Evolutionary conservation across 495 filamentous ascomycete genomes (phyloP).

Genomic region (Pseudoneurospora amorphoporcata): DNA sequence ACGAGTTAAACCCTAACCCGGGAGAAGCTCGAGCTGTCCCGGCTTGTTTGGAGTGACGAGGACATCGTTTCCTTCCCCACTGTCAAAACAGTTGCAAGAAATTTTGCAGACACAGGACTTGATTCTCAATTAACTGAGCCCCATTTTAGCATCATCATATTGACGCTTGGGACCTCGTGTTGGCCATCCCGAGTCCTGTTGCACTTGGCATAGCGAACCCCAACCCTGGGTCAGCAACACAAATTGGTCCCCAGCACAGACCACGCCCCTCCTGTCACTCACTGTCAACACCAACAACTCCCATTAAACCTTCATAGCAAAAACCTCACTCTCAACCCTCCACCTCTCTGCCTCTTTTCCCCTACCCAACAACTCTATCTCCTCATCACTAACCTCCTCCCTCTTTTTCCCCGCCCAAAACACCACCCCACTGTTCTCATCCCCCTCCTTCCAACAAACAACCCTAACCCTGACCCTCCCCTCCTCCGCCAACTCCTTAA

Average conservation of each 20-base stretch:
- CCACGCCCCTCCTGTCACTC: not conserved
- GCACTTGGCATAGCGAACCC: not conserved
- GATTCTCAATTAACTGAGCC: not conserved
- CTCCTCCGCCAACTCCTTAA: not conserved
- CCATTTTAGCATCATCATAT: not conserved
- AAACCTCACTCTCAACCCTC: not conserved
- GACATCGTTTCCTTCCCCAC: not conserved
- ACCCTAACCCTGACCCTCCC: not conserved
- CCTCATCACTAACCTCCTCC: not conserved
- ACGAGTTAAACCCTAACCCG: not conserved
- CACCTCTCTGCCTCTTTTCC: not conserved
- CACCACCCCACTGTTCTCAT: not conserved
- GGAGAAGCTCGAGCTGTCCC: not conserved
- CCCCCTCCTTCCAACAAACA: not conserved
- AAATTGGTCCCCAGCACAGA: not conserved
- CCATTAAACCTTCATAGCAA: not conserved
- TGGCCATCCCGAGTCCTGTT: not conserved
- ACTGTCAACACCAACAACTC: not conserved
- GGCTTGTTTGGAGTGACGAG: not conserved
- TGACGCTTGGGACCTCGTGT: not conserved
- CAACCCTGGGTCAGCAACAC: not conserved
- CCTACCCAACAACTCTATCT: conserved; percentile 1
- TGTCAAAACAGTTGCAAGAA: not conserved
- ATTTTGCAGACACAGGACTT: not conserved
- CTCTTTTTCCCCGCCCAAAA: not conserved